Conservation (phyloP, 75 land plant species). For the Isoetes taiwanensis region DNA sequence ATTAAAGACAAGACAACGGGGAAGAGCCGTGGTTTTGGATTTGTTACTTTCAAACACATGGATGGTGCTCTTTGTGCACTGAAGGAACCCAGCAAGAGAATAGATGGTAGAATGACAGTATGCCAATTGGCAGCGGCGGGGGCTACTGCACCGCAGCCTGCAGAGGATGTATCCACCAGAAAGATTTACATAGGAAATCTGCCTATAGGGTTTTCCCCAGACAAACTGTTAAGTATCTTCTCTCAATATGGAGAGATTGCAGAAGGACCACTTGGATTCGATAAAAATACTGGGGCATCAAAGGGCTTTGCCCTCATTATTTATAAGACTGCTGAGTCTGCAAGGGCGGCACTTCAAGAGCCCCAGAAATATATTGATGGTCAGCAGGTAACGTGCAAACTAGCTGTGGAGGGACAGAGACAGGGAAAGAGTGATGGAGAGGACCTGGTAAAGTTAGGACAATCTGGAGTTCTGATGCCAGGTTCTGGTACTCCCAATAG, state of each 20-base stretch:
- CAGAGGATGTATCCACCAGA: slow-evolving; percentile 36
- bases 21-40: slow-evolving; percentile 67
- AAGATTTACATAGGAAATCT: slow-evolving; percentile 77
- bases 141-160: slow-evolving; percentile 8
- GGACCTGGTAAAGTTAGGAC: not conserved
- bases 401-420: slow-evolving; percentile 52
- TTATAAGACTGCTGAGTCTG: slow-evolving; percentile 51
- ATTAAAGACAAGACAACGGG: slow-evolving; percentile 58
- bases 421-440: slow-evolving; percentile 23
- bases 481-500: not conserved
- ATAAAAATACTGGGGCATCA: slow-evolving; percentile 52
- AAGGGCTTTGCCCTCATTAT: slow-evolving; percentile 62
- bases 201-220: slow-evolving; percentile 48
- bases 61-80: slow-evolving; percentile 64
- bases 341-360: slow-evolving; percentile 40
- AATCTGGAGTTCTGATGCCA: no score
- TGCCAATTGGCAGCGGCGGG: slow-evolving; percentile 63
- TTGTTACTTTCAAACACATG: slow-evolving; percentile 65
- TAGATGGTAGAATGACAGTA: slow-evolving; percentile 74
- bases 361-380: slow-evolving; percentile 52
- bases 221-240: slow-evolving; percentile 41
- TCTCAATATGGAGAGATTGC: slow-evolving; percentile 64
- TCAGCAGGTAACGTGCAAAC: slow-evolving; percentile 49
- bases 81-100: slow-evolving; percentile 64
- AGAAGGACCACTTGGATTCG: slow-evolving; percentile 74